Evolutionary conservation across 352 stramenopile genomes (phyloP), one percentile per base, ranked within the genome.

Genomic region (Pythium chondricola): DNA sequence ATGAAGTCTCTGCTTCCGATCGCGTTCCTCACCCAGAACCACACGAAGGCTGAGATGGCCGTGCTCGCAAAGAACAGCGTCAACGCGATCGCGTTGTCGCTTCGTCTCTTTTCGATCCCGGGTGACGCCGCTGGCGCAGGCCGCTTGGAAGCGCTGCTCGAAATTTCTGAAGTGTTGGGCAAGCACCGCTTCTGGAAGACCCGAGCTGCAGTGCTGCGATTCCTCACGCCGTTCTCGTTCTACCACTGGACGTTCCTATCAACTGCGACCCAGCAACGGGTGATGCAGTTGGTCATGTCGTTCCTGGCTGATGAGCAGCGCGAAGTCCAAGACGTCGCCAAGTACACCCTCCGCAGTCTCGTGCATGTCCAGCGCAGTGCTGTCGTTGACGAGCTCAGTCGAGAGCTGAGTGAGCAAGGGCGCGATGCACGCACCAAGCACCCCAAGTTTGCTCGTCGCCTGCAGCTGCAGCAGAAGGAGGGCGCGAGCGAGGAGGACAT

Each of bases 301-400:
- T 78, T 88, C 29, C 49, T 91, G 25, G 71, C 63, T 2, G 80
- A 91, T 39, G 69, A 83, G 26, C 73, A 88, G 56, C 76, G 80
- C 5, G 80, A 91, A 44, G 75, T 91, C 18, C 80, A 91, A 45
- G 72, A 84, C 11, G 86, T 88, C 71, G 80, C 80, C 22, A 86
- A 88, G 58, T 85, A 79, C 42, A 69, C 80, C 3, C 50, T 91
- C 6, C 74, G 80, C 4, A 71, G 71, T 35, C 67, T 91, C 24
- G 50, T 85, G 1, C 77, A 86, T 48, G 83, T 78, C 35, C 57
- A 88, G 33, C 62, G 72, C 8, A 35, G 45, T 3, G 53, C 46
- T 1, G 45, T 49, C 6, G 73, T 88, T 24, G 49, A 60, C 4
- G 53, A 42, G 9, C 54, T 86, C 26, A 77, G 68, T n/a, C 39